A percentile compares a stretch with the other conserved stretches of the same genome.
phyloP scores from a whole-genome alignment of 2,329 filamentous ascomycete species.

The Colletotrichum brevisporum region DNA sequence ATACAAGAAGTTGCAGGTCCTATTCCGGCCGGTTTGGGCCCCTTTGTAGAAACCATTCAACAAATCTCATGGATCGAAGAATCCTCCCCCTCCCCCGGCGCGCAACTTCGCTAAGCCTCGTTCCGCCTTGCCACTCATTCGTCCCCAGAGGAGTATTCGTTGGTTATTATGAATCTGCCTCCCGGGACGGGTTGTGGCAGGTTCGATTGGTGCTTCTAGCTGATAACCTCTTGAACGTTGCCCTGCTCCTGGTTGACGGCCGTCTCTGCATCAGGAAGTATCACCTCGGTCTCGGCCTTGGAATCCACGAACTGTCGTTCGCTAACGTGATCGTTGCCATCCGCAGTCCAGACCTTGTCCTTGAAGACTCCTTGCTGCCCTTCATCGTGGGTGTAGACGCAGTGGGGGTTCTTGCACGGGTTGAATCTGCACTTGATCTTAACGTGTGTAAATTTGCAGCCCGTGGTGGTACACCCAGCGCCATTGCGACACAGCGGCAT shows the following conservation, averaged over 20 bases:
- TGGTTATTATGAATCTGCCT: neutral
- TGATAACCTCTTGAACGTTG: constrained; percentile 57
- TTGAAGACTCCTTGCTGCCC: constrained; percentile 88
- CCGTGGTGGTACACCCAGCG: constrained; percentile 83
- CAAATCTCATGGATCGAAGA: neutral
- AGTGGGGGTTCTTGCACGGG: constrained; percentile 90
- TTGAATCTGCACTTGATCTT: constrained; percentile 90
- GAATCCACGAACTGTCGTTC: constrained; percentile 90
- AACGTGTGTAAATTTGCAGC: constrained; percentile 92
- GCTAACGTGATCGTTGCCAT: constrained; percentile 78
- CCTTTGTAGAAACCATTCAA: constrained; percentile 8
- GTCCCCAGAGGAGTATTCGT: neutral
- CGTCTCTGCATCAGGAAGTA: constrained; percentile 70
- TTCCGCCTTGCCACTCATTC: neutral
- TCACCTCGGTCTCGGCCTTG: constrained; percentile 76
- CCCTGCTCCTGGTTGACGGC: constrained; percentile 55
- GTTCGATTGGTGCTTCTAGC: constrained; percentile 18
- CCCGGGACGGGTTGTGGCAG: neutral
- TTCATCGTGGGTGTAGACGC: constrained; percentile 90
- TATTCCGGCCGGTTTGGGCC: constrained; percentile 12
- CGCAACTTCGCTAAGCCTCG: too few species aligned
- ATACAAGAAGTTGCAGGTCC: constrained; percentile 40
- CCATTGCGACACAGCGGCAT: constrained; percentile 94
- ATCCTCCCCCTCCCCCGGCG: neutral
- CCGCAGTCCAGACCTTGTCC: constrained; percentile 92